phyloP scores from a whole-genome alignment of 495 filamentous ascomycete genomes.

The Massariosphaeria phaeospora region DNA sequence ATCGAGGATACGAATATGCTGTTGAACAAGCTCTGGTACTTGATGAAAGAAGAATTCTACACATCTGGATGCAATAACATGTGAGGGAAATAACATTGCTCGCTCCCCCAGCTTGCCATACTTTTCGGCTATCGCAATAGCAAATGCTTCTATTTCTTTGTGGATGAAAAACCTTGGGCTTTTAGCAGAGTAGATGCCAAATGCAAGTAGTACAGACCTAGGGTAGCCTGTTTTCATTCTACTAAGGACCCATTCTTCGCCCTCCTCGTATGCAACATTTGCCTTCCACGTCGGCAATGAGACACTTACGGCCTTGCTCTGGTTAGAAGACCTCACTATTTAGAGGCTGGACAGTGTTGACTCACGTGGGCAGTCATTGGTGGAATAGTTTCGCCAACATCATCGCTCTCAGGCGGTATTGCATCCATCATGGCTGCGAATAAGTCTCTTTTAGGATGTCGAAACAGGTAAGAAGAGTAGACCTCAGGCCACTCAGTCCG shows the following conservation, averaged over 20 bases:
- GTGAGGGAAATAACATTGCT: slow-evolving; percentile 77
- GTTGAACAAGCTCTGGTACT: slow-evolving; percentile 45
- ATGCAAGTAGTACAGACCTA: slow-evolving; percentile 46
- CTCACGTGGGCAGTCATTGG: slow-evolving; percentile 35
- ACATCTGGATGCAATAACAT: slow-evolving; percentile 62
- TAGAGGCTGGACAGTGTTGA: not conserved
- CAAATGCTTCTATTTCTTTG: slow-evolving; percentile 70
- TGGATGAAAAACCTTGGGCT: slow-evolving; percentile 79
- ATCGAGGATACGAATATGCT: slow-evolving; percentile 59
- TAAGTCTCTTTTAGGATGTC: not conserved
- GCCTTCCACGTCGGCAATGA: slow-evolving; percentile 91
- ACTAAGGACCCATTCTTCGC: slow-evolving; percentile 73
- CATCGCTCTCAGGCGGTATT: slow-evolving; percentile 20
- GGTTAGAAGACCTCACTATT: no score
- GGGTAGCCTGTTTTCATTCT: slow-evolving; percentile 92
- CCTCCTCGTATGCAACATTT: slow-evolving; percentile 91
- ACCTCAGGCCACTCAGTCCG: no score
- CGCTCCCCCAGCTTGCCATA: slow-evolving; percentile 58
- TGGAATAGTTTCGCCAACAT: slow-evolving; percentile 33
- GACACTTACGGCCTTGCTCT: slow-evolving; percentile 84
- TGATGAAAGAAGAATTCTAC: slow-evolving; percentile 62
- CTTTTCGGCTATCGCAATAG: slow-evolving; percentile 57
- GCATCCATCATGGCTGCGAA: slow-evolving; percentile 23
- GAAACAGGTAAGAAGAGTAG: not conserved
- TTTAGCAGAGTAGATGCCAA: slow-evolving; percentile 6